phyloP scores from a whole-genome alignment of 306 rosid species.

The Castanospermum australe region DNA sequence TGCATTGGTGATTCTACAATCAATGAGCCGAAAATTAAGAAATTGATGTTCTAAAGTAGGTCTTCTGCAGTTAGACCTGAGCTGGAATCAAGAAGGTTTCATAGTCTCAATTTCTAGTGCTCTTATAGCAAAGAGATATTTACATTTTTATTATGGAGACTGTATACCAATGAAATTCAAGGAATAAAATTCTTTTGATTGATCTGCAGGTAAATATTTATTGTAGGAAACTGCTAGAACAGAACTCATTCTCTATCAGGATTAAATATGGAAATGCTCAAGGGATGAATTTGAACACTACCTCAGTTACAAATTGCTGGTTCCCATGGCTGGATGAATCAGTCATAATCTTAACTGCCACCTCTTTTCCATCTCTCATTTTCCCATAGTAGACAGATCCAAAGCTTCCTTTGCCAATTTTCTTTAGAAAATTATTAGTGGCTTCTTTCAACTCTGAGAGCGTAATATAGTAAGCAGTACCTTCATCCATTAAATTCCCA shows the following conservation, averaged over 20 bases:
- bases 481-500: constrained; percentile 75
- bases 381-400: constrained; percentile 93
- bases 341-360: constrained; percentile 93
- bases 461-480: constrained; percentile 70
- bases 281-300: constrained; percentile 22
- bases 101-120: constrained; percentile 6
- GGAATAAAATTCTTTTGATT: constrained; percentile 7
- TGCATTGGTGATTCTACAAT: constrained; percentile 41
- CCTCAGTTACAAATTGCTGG: constrained; percentile 90
- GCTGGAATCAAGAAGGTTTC: not conserved
- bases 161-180: not conserved
- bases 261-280: constrained; percentile 10
- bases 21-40: constrained; percentile 13
- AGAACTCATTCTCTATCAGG: not conserved
- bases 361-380: constrained; percentile 95
- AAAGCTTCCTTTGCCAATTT: constrained; percentile 94
- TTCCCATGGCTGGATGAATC: constrained; percentile 77
- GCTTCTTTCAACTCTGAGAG: constrained; percentile 83
- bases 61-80: not conserved
- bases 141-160: not conserved
- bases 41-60: not conserved
- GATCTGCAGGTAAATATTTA: not conserved
- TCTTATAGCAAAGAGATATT: not conserved
- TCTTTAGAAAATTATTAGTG: constrained; percentile 66
- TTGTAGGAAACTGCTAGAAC: not conserved